Conservation (phyloP, 2,329 filamentous ascomycete species). For the Corynespora cassiicola region DNA sequence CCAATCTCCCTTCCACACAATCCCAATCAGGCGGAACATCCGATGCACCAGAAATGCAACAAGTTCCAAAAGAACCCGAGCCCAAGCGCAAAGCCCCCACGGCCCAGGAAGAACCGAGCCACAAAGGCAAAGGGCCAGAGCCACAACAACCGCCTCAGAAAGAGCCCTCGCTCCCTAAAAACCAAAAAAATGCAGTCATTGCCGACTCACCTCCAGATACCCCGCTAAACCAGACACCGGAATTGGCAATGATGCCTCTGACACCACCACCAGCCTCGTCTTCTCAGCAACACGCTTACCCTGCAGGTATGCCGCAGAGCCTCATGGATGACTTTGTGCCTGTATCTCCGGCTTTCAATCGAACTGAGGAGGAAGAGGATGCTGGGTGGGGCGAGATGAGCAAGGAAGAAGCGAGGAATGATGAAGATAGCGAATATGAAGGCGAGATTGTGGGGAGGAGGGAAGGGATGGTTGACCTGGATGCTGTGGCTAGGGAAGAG, state of each 20-base stretch:
- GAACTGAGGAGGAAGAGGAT: constrained; percentile 32
- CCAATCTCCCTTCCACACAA: constrained; percentile 33
- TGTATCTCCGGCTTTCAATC: constrained; percentile 23
- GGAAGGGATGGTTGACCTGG: constrained; percentile 36
- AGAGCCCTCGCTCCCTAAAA: neutral
- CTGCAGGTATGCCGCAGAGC: constrained; percentile 35
- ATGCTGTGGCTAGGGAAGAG: constrained; percentile 43
- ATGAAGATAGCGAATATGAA: constrained; percentile 20
- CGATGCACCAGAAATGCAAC: constrained; percentile 3
- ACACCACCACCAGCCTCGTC: constrained; percentile 26
- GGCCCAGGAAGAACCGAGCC: neutral
- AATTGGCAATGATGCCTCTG: constrained; percentile 43
- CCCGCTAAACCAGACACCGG: constrained; percentile 22
- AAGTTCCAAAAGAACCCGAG: neutral
- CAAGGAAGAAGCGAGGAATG: constrained; percentile 25
- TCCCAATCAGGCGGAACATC: constrained; percentile 4
- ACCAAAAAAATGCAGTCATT: neutral
- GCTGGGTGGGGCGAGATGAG: constrained; percentile 43
- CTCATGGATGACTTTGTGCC: constrained; percentile 45
- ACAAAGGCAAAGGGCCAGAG: too few species aligned
- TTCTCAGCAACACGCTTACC: constrained; percentile 14
- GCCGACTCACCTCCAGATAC: constrained; percentile 10
- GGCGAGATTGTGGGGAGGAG: constrained; percentile 16
- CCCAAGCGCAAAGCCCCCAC: constrained; percentile 7
- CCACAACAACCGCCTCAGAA: neutral